Percentiles rank a stretch among this genome's conserved stretches.
Conservation (phyloP, 2,329 filamentous ascomycete genomes). For the Colletotrichum orbiculare region DNA sequence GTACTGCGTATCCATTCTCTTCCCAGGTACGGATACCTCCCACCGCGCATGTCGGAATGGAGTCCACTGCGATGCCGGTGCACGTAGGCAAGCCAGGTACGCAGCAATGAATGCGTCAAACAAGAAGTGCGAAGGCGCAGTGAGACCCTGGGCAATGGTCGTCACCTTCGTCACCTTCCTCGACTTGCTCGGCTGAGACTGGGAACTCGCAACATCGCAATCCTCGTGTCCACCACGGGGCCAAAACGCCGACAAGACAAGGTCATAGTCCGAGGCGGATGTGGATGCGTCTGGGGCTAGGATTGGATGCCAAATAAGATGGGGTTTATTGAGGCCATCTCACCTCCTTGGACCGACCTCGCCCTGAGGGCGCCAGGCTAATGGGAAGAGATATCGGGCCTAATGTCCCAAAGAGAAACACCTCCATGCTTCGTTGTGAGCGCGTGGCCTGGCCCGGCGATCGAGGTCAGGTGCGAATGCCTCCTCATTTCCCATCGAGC, state of each 20-base stretch:
- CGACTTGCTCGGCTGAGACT: too few relatives aligned
- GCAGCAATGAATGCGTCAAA: too few relatives aligned
- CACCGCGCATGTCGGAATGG: neutral
- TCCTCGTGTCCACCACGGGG: neutral
- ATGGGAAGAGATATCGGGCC: slow-evolving; percentile 22
- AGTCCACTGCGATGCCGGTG: neutral
- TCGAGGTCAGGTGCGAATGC: slow-evolving; percentile 19
- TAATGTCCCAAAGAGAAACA: slow-evolving; percentile 24
- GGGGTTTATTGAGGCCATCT: neutral
- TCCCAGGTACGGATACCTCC: neutral
- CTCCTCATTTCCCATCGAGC: slow-evolving; percentile 6
- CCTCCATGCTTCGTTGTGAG: slow-evolving; percentile 5
- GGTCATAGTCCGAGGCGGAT: neutral
- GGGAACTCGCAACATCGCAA: too few relatives aligned
- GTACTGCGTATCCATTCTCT: slow-evolving; percentile 4
- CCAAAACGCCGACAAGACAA: neutral
- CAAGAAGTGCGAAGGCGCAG: neutral
- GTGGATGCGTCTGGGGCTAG: neutral
- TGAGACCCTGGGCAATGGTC: neutral
- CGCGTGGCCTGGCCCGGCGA: slow-evolving; percentile 6
- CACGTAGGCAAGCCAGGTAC: neutral
- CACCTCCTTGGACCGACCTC: slow-evolving; percentile 6
- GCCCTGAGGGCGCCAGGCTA: slow-evolving; percentile 11
- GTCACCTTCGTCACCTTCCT: too few relatives aligned
- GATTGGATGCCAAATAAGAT: neutral